Evolutionary conservation across 1,139 yeast genomes (phyloP).

Genomic region (Magnusiomyces paraingens): DNA sequence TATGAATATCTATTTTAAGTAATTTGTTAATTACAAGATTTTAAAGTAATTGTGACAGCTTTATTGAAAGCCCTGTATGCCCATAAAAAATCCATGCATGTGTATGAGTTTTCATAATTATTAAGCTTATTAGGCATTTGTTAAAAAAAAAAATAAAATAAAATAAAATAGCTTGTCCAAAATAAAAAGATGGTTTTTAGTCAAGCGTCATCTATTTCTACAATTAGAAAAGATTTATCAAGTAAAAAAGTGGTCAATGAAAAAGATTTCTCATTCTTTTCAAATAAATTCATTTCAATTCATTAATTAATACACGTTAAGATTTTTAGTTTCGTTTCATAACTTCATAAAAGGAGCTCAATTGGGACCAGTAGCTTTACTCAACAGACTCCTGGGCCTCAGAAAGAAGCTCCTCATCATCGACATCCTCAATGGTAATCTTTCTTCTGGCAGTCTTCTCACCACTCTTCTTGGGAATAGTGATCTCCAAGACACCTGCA

Average conservation of each 20-base stretch:
- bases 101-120: too few relatives aligned
- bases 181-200: too few relatives aligned
- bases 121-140: too few relatives aligned
- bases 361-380: background rate
- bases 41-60: too few relatives aligned
- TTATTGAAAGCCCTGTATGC: too few relatives aligned
- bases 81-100: too few relatives aligned
- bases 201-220: background rate
- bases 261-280: background rate
- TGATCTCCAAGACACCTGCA: conserved; percentile 48
- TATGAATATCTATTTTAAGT: too few relatives aligned
- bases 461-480: conserved; percentile 38
- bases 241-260: background rate
- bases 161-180: too few relatives aligned
- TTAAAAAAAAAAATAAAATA: too few relatives aligned
- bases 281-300: background rate
- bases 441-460: conserved; percentile 6
- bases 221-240: background rate
- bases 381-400: conserved; percentile 6
- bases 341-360: too few relatives aligned
- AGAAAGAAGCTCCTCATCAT: conserved; percentile 8
- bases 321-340: too few relatives aligned
- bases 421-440: conserved; percentile 11
- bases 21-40: too few relatives aligned
- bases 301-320: background rate